Evolutionary conservation across 192 early-diverging fungal species (phyloP).

Genomic region (Pilaira anomala): DNA sequence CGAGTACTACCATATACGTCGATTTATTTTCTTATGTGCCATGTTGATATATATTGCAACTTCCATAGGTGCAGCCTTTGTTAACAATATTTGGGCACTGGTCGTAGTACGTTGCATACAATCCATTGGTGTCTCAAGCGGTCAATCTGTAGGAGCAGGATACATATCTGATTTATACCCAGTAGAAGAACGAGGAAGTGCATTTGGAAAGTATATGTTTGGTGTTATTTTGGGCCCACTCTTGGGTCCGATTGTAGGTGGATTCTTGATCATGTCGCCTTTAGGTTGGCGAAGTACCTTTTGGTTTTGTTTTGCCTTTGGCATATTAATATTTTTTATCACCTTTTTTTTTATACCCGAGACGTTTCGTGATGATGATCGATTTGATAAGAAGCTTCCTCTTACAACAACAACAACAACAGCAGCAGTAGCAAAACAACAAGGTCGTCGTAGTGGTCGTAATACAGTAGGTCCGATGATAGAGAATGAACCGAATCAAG

Average conservation of each 20-base stretch:
- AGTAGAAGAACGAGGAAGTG: slow-evolving; percentile 20
- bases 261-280: slow-evolving; percentile 35
- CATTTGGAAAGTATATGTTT: slow-evolving; percentile 29
- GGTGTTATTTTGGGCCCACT: slow-evolving; percentile 23
- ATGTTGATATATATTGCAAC: slow-evolving; percentile 38
- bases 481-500: not conserved
- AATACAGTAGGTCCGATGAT: not conserved
- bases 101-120: slow-evolving; percentile 44
- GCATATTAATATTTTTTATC: slow-evolving; percentile 31
- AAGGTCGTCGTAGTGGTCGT: too few relatives aligned
- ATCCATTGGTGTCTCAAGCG: slow-evolving; percentile 38
- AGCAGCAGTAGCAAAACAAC: not conserved
- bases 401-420: not conserved
- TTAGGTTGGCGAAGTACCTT: slow-evolving; percentile 44
- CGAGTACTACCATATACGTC: slow-evolving; percentile 42
- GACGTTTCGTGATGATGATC: slow-evolving; percentile 37
- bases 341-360: slow-evolving; percentile 47
- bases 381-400: not conserved
- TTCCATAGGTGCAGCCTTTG: slow-evolving; percentile 41
- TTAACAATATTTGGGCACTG: slow-evolving; percentile 32
- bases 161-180: slow-evolving; percentile 19
- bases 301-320: slow-evolving; percentile 41
- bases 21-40: slow-evolving; percentile 34
- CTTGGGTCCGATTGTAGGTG: slow-evolving; percentile 40
- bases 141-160: slow-evolving; percentile 42